A percentile compares a stretch with the other conserved stretches of the same genome.
These are phyloP conservation scores for Trichoderma atrobrunneum DNA, from an alignment of 2,329 filamentous ascomycete genomes.

Conservation along the genomic window DNA sequence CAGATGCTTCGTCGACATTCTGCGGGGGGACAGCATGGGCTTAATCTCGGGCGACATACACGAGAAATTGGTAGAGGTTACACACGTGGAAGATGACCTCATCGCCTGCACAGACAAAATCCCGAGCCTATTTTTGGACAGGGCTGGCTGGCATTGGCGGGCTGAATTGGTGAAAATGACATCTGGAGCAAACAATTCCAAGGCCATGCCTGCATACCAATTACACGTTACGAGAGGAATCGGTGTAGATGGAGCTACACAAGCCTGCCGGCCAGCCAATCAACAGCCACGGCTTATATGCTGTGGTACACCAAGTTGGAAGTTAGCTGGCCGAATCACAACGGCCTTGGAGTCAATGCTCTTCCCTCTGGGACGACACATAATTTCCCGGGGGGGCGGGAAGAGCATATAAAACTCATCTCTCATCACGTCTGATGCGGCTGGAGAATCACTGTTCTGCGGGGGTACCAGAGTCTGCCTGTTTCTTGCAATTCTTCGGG, in stretches of 20 bases:
- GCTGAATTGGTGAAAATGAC: neutral
- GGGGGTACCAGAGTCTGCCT: neutral
- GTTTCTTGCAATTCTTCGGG: neutral
- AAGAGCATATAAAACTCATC: neutral
- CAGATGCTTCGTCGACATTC: neutral
- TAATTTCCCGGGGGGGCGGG: neutral
- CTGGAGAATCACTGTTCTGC: neutral
- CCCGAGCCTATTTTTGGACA: conserved; percentile 15
- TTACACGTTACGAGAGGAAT: neutral
- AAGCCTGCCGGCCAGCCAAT: neutral
- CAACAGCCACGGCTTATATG: neutral
- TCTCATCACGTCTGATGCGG: neutral
- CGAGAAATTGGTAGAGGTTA: conserved; percentile 4
- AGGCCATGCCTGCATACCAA: neutral
- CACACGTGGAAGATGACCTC: conserved; percentile 6
- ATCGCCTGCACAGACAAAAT: neutral
- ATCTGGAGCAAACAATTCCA: neutral
- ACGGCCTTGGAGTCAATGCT: neutral
- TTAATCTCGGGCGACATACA: neutral
- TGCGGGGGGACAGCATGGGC: neutral
- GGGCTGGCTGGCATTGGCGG: neutral
- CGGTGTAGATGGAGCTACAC: conserved; percentile 13
- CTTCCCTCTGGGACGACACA: neutral
- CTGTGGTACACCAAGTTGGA: neutral
- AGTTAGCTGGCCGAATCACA: neutral